Conservation (phyloP, 2,329 filamentous ascomycete species). For the Cadophora gregata region DNA sequence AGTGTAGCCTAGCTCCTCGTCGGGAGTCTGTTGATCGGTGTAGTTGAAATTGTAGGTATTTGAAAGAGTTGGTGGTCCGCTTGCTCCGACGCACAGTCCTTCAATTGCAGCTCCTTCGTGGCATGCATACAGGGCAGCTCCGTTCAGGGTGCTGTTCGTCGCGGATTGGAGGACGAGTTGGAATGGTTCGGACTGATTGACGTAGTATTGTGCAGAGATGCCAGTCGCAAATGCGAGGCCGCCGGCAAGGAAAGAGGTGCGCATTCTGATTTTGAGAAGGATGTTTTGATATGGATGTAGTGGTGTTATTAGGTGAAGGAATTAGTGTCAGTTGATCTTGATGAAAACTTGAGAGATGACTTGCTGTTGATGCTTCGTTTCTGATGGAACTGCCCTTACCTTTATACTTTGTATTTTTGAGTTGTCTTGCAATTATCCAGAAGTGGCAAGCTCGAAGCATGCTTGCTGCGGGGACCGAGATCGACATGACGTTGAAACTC, state of each 20-base stretch:
- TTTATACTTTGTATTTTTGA: slow-evolving; percentile 10
- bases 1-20: slow-evolving; percentile 32
- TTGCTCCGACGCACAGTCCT: slow-evolving; percentile 48
- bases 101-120: slow-evolving; percentile 56
- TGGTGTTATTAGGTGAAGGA: too few species aligned
- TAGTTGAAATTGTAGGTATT: slow-evolving; percentile 41
- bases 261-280: slow-evolving; percentile 32
- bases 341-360: not conserved
- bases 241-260: slow-evolving; percentile 30
- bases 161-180: slow-evolving; percentile 48
- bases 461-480: slow-evolving; percentile 7
- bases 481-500: slow-evolving; percentile 18
- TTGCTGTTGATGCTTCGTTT: not conserved
- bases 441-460: slow-evolving; percentile 11
- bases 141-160: slow-evolving; percentile 47
- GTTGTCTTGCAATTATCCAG: slow-evolving; percentile 14
- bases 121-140: slow-evolving; percentile 49
- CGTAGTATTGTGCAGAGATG: slow-evolving; percentile 38
- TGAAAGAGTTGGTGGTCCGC: slow-evolving; percentile 29
- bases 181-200: slow-evolving; percentile 52
- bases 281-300: not conserved
- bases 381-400: not conserved
- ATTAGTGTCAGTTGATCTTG: too few species aligned
- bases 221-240: slow-evolving; percentile 31
- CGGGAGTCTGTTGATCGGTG: slow-evolving; percentile 39